phyloP scores from a whole-genome alignment of 208 protist species.

The Leishmania martiniquensis region DNA sequence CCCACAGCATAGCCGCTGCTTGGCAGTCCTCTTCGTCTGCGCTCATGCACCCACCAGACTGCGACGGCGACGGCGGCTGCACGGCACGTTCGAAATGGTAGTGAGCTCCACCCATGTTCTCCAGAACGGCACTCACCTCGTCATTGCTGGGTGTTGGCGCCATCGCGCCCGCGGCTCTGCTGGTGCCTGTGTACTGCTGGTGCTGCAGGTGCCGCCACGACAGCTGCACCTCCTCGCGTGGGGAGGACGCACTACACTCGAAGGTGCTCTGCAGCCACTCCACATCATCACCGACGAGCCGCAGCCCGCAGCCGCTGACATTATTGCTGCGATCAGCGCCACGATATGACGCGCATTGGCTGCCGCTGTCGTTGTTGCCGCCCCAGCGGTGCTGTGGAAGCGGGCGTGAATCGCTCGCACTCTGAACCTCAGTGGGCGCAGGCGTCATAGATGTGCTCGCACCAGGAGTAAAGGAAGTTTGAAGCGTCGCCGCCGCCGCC shows the following conservation, averaged over 20 bases:
- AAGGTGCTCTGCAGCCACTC: slow-evolving; percentile 1
- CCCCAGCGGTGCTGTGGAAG: not conserved
- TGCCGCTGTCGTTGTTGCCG: slow-evolving; percentile 8
- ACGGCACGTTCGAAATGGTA: slow-evolving; percentile 7
- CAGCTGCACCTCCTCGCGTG: slow-evolving; percentile 3
- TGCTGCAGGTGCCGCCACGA: slow-evolving; percentile 5
- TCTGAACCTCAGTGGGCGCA: slow-evolving; percentile 1
- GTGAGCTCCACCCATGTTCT: not conserved
- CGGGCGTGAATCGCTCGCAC: not conserved
- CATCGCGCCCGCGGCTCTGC: not conserved
- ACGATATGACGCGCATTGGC: not conserved
- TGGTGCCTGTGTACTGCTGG: not conserved
- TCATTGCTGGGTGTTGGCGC: not conserved
- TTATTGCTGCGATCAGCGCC: slow-evolving; percentile 2
- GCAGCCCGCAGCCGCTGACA: slow-evolving; percentile 3
- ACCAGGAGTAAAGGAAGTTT: slow-evolving; percentile 3
- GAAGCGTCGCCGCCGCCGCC: not conserved
- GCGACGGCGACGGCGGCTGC: slow-evolving; percentile 1
- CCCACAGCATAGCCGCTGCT: slow-evolving; percentile 15
- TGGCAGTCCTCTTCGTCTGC: not conserved
- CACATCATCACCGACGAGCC: slow-evolving; percentile 11
- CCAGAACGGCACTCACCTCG: not conserved
- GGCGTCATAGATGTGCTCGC: slow-evolving; percentile 4
- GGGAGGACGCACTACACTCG: not conserved
- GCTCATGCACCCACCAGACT: not conserved